Percentiles rank a stretch among this genome's conserved stretches.
Conservation (phyloP, 2,329 filamentous ascomycete genomes). For the Hypocrella siamensis region DNA sequence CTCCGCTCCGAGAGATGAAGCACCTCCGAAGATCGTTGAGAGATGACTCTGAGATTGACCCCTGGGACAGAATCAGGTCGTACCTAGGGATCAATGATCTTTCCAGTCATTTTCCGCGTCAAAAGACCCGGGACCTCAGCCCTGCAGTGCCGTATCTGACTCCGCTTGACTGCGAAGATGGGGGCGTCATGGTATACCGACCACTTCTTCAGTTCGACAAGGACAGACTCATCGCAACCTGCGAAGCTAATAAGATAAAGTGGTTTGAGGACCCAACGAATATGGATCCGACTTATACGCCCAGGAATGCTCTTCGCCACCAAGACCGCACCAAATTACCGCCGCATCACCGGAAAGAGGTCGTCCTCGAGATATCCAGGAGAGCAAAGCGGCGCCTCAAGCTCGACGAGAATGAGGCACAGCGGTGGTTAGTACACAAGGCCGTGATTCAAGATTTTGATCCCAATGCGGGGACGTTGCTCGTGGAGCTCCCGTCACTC, state of each 20-base stretch:
- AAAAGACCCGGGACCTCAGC: conserved; percentile 6
- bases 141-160: conserved; percentile 15
- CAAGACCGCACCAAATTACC: conserved; percentile 48
- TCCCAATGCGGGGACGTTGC: conserved; percentile 29
- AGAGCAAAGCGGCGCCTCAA: conserved; percentile 29
- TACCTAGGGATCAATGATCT: conserved; percentile 8
- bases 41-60: conserved; percentile 11
- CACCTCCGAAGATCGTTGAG: conserved; percentile 13
- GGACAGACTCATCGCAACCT: conserved; percentile 57
- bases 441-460: conserved; percentile 30
- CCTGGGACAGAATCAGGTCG: conserved; percentile 5
- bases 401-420: conserved; percentile 33
- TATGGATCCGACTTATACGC: conserved; percentile 56
- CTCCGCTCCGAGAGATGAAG: conserved; percentile 13
- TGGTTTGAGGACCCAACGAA: conserved; percentile 89
- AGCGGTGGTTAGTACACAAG: conserved; percentile 34
- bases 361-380: conserved; percentile 45
- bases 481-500: conserved; percentile 27
- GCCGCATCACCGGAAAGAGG: conserved; percentile 46
- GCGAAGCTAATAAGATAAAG: conserved; percentile 44
- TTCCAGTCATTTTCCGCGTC: conserved; percentile 13
- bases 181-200: conserved; percentile 51
- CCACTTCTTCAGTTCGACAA: conserved; percentile 61
- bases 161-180: conserved; percentile 35
- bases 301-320: conserved; percentile 65